phyloP scores from a whole-genome alignment of 805 yeast genomes.

The Wickerhamomyces canadensis region DNA sequence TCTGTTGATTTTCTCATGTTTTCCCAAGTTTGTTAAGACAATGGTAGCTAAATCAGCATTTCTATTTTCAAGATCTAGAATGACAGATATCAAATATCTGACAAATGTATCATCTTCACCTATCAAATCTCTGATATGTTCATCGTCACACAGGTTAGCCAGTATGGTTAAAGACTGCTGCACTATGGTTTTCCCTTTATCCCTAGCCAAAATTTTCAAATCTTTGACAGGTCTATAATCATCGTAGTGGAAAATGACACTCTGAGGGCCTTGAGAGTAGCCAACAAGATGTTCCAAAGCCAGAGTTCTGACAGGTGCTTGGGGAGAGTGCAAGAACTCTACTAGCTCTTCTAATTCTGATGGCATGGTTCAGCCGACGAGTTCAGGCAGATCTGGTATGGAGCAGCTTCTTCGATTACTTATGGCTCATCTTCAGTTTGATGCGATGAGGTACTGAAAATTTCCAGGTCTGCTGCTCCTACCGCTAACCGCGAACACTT shows the following conservation, averaged over 20 bases:
- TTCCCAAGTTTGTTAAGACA: constrained; percentile 79
- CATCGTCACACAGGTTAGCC: constrained; percentile 76
- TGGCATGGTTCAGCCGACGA: constrained; percentile 36
- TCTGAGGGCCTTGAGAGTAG: constrained; percentile 66
- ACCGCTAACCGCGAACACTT: background rate
- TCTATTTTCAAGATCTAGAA: constrained; percentile 50
- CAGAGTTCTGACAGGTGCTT: constrained; percentile 71
- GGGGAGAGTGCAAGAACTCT: constrained; percentile 74
- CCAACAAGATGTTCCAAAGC: constrained; percentile 84
- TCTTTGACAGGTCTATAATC: constrained; percentile 68
- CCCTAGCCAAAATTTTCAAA: constrained; percentile 54
- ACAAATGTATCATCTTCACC: constrained; percentile 58
- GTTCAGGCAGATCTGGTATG: no score
- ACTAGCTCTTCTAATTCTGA: constrained; percentile 60
- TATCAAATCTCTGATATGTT: constrained; percentile 54
- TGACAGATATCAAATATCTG: constrained; percentile 40
- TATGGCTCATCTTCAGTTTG: no score
- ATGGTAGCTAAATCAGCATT: constrained; percentile 82
- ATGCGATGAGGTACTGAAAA: background rate
- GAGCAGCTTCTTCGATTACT: no score
- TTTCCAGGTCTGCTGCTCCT: constrained; percentile 1
- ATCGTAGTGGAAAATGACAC: constrained; percentile 61
- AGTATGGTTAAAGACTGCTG: constrained; percentile 71
- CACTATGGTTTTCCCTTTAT: constrained; percentile 48
- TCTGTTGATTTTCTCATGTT: constrained; percentile 56